Conservation (phyloP, 1,284 basidiomycete genomes). For the Pseudozyma hubeiensis region DNA sequence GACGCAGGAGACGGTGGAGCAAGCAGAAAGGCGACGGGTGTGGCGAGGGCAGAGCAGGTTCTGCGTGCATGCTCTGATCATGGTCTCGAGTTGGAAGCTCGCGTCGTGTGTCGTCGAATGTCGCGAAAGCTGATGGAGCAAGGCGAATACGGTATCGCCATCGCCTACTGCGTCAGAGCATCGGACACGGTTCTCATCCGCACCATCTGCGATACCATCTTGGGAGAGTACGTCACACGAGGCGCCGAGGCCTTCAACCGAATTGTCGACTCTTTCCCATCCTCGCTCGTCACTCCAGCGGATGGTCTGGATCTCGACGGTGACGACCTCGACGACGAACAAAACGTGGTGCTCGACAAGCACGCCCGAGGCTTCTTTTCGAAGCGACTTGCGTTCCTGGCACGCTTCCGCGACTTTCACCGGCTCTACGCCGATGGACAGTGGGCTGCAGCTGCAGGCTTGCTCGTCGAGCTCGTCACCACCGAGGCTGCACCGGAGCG, state of each 20-base stretch:
- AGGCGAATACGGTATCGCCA: slow-evolving; percentile 57
- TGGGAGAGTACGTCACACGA: slow-evolving; percentile 56
- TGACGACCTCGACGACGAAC: slow-evolving; percentile 14
- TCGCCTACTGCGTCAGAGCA: slow-evolving; percentile 64
- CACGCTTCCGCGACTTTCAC: slow-evolving; percentile 65
- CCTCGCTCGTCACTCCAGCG: slow-evolving; percentile 46
- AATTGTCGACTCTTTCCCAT: slow-evolving; percentile 63
- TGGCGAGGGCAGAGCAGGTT: slow-evolving; percentile 59
- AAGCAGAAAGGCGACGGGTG: slow-evolving; percentile 14
- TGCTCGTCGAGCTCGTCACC: slow-evolving; percentile 61
- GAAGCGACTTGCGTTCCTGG: slow-evolving; percentile 60
- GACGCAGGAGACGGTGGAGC: slow-evolving; percentile 71
- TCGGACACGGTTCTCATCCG: slow-evolving; percentile 58
- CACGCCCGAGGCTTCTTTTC: slow-evolving; percentile 50
- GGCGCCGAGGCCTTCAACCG: slow-evolving; percentile 55
- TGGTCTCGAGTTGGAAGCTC: slow-evolving; percentile 60
- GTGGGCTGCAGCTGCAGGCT: slow-evolving; percentile 51
- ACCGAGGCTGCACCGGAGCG: slow-evolving; percentile 62
- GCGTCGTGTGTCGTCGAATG: slow-evolving; percentile 60
- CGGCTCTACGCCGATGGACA: slow-evolving; percentile 49
- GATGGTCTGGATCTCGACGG: slow-evolving; percentile 27
- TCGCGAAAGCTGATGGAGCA: slow-evolving; percentile 40
- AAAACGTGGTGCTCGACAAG: slow-evolving; percentile 8
- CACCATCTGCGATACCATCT: slow-evolving; percentile 58
- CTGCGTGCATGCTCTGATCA: slow-evolving; percentile 62